Evolutionary conservation across 169 alveolate genomes (phyloP).

Genomic region (Eimeria necatrix): DNA sequence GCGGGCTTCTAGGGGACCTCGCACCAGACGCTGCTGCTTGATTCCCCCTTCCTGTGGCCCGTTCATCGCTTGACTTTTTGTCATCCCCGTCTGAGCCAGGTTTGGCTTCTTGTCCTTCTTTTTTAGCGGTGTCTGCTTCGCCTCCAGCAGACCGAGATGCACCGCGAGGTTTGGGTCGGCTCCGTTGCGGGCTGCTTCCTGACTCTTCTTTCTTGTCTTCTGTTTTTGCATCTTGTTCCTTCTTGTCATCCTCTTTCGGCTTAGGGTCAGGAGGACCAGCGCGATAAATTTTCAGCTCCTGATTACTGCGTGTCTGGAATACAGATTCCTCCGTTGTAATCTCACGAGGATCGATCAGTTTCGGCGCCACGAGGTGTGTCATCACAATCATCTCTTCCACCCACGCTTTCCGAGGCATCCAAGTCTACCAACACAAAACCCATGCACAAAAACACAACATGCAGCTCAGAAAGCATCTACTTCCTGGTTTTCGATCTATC

Average conservation of each 20-base stretch:
- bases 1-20: background rate
- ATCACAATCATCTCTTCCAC: slow-evolving; percentile 57
- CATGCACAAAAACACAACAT: background rate
- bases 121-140: background rate
- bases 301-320: slow-evolving; percentile 62
- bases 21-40: background rate
- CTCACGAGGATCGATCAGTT: slow-evolving; percentile 38
- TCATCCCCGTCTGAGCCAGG: background rate
- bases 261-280: slow-evolving; percentile 33
- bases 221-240: background rate
- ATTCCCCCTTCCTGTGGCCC: background rate
- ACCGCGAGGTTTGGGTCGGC: background rate
- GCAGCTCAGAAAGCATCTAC: too few species aligned
- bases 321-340: slow-evolving; percentile 57
- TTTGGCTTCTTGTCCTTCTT: background rate
- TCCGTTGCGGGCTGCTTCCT: background rate
- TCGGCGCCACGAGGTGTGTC: slow-evolving; percentile 71
- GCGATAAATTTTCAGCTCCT: slow-evolving; percentile 23
- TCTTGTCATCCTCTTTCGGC: background rate
- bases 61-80: background rate
- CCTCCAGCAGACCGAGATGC: background rate
- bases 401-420: slow-evolving; percentile 49
- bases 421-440: background rate
- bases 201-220: background rate
- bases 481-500: too few species aligned